Evolutionary conservation across 495 filamentous ascomycete species (phyloP).

Genomic region (Talaromyces liani): DNA sequence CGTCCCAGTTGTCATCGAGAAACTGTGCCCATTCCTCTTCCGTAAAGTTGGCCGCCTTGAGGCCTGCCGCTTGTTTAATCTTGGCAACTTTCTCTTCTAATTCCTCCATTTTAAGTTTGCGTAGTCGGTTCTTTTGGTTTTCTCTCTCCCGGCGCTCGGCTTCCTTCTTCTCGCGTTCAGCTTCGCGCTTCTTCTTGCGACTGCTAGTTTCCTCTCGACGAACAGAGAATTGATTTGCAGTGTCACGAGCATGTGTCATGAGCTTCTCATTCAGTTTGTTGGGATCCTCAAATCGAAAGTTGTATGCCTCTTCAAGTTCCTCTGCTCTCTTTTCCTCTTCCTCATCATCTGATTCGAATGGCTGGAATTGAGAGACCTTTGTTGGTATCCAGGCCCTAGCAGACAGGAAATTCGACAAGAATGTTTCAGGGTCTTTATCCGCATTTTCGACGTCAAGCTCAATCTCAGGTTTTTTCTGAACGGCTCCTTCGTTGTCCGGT

Average conservation of each 20-base stretch:
- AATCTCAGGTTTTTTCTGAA: constrained; percentile 37
- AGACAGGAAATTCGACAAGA: constrained; percentile 81
- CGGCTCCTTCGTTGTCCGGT: constrained; percentile 27
- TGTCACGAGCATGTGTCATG: constrained; percentile 79
- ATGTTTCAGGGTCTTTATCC: constrained; percentile 85
- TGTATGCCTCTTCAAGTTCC: constrained; percentile 87
- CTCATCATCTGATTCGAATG: constrained; percentile 88
- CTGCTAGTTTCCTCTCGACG: constrained; percentile 71
- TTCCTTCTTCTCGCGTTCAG: constrained; percentile 67
- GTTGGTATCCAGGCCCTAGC: constrained; percentile 80
- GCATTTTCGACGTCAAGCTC: constrained; percentile 64
- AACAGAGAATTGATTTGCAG: constrained; percentile 70
- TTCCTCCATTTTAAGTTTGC: constrained; percentile 83
- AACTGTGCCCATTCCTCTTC: constrained; percentile 74
- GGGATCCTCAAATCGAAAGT: constrained; percentile 92
- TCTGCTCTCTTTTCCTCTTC: constrained; percentile 78
- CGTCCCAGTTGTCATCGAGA: constrained; percentile 78
- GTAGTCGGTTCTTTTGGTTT: constrained; percentile 72
- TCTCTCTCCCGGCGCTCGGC: constrained; percentile 68
- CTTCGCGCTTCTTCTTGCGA: constrained; percentile 68
- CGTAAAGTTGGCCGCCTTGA: constrained; percentile 55
- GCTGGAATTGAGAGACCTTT: constrained; percentile 49
- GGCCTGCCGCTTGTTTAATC: constrained; percentile 80
- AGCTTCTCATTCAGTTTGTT: constrained; percentile 74
- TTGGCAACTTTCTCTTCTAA: constrained; percentile 71